Percentiles rank a stretch among this genome's conserved stretches.
phyloP scores from a whole-genome alignment of 306 rosid genomes.

The Ormosia emarginata region DNA sequence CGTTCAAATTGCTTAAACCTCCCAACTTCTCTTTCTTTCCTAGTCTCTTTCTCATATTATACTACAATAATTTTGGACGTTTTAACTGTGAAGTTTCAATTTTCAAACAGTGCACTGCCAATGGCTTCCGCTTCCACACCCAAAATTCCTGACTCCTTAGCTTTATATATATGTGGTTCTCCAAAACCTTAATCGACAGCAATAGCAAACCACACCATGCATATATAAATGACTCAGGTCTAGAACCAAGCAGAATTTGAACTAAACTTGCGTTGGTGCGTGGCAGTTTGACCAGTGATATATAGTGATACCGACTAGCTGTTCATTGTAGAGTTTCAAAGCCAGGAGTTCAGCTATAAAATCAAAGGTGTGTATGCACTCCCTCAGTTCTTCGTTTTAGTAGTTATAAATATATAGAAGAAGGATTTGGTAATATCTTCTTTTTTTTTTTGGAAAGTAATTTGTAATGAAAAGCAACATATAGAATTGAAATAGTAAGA shows the following conservation, averaged over 20 bases:
- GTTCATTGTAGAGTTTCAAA: not conserved
- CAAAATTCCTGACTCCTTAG: not conserved
- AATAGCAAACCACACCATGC: not conserved
- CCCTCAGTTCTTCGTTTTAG: not conserved
- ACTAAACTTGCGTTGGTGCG: not conserved
- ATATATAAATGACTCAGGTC: not conserved
- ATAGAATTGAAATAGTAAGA: not conserved
- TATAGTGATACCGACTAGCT: not conserved
- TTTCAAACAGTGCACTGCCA: not conserved
- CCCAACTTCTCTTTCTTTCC: no score
- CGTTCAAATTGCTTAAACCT: not conserved
- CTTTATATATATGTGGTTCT: not conserved
- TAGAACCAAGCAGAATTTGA: not conserved
- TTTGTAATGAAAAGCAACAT: not conserved
- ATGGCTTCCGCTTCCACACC: not conserved
- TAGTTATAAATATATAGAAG: not conserved
- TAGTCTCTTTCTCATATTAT: not conserved
- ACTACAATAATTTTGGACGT: not conserved
- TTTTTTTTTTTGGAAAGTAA: not conserved
- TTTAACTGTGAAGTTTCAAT: not conserved
- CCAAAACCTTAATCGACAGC: not conserved
- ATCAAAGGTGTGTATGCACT: constrained; percentile 1
- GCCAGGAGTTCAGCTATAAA: not conserved
- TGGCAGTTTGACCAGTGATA: not conserved
- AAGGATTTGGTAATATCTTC: not conserved